A percentile compares a stretch with the other conserved stretches of the same genome.
These are phyloP conservation scores for Luffa acutangula DNA, from an alignment of 306 rosid species.

Conservation along the genomic window DNA sequence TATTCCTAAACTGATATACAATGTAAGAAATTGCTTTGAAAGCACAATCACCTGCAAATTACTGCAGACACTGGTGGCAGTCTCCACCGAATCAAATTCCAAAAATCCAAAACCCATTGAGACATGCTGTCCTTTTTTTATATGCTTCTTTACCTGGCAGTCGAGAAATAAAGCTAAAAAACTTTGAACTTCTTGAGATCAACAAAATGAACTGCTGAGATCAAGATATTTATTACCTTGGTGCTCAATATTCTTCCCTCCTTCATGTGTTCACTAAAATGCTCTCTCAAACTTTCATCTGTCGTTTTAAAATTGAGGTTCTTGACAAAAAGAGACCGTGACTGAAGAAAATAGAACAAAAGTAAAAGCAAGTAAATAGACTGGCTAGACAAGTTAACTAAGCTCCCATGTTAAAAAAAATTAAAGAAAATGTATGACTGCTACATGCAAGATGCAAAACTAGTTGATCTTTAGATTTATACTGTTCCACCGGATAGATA, in stretches of 20 bases:
- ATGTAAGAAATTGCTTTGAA: neutral
- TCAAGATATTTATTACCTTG: constrained; percentile 40
- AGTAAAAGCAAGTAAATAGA: constrained; percentile 1
- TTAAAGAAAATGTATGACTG: neutral
- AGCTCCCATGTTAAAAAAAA: neutral
- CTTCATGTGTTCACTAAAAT: constrained; percentile 56
- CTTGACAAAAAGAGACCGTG: constrained; percentile 88
- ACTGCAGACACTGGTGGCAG: constrained; percentile 48
- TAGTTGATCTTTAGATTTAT: neutral
- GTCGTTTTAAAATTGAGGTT: constrained; percentile 80
- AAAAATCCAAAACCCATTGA: constrained; percentile 91
- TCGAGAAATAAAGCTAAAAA: constrained; percentile 8
- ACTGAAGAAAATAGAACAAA: constrained; percentile 32
- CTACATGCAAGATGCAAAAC: neutral
- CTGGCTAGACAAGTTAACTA: neutral
- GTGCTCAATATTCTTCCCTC: constrained; percentile 60
- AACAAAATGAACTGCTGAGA: neutral
- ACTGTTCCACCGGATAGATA: neutral
- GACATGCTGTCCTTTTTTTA: constrained; percentile 72
- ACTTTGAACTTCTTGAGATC: neutral
- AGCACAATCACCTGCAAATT: constrained; percentile 57
- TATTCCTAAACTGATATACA: constrained; percentile 5
- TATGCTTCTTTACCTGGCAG: constrained; percentile 69
- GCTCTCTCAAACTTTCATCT: constrained; percentile 54
- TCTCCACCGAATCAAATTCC: constrained; percentile 72